These are phyloP conservation scores for Mycosarcoma mackinlayi DNA, from an alignment of 1,284 basidiomycete genomes.

Conservation along the genomic window DNA sequence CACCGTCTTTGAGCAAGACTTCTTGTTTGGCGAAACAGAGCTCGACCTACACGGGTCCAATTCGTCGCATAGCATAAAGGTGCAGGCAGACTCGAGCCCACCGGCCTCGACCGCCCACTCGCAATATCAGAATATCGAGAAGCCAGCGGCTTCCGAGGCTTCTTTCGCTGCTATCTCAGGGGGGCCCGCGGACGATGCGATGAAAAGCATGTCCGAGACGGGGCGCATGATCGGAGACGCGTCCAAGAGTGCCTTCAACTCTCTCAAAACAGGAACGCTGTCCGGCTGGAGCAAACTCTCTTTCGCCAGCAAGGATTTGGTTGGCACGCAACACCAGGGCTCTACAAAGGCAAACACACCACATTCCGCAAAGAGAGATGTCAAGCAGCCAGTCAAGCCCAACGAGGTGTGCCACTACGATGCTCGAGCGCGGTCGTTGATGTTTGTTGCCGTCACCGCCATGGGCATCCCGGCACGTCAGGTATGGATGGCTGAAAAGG, in stretches of 20 bases:
- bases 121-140: not conserved
- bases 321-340: slow-evolving; percentile 11
- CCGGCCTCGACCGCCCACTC: not conserved
- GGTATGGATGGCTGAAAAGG: slow-evolving; percentile 59
- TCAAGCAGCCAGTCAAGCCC: slow-evolving; percentile 52
- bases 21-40: slow-evolving; percentile 51
- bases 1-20: slow-evolving; percentile 59
- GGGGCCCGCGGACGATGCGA: slow-evolving; percentile 10
- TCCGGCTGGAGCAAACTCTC: slow-evolving; percentile 43
- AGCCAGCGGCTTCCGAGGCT: not conserved
- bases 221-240: slow-evolving; percentile 31
- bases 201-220: slow-evolving; percentile 24
- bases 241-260: slow-evolving; percentile 36
- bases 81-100: not conserved
- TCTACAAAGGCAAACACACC: not conserved
- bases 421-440: slow-evolving; percentile 56
- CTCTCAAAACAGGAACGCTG: slow-evolving; percentile 38
- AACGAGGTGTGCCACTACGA: slow-evolving; percentile 64
- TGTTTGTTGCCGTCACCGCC: slow-evolving; percentile 55
- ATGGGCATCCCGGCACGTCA: slow-evolving; percentile 51
- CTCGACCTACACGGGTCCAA: slow-evolving; percentile 21
- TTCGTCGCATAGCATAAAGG: not conserved
- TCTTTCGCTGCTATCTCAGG: not conserved
- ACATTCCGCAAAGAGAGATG: slow-evolving; percentile 4
- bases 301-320: slow-evolving; percentile 37